Conservation (phyloP, 2,329 filamentous ascomycete genomes). For the Ustulina deusta region DNA sequence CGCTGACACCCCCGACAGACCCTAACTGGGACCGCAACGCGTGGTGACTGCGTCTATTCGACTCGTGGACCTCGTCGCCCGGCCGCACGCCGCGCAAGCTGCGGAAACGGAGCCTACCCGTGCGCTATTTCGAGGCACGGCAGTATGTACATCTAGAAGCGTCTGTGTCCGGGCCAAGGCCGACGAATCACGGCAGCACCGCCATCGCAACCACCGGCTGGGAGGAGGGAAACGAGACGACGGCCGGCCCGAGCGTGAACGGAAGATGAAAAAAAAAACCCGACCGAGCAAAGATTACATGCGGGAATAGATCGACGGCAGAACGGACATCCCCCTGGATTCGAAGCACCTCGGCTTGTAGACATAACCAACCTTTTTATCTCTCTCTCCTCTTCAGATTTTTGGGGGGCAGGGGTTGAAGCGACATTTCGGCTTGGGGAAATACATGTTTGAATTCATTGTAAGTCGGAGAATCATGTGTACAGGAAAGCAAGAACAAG, state of each 20-base stretch:
- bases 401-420: background rate
- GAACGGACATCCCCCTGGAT: background rate
- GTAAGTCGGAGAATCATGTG: background rate
- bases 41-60: slow-evolving; percentile 70
- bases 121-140: slow-evolving; percentile 45
- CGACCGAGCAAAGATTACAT: background rate
- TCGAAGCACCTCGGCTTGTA: background rate
- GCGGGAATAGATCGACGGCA: slow-evolving; percentile 1
- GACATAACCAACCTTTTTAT: background rate
- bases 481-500: slow-evolving; percentile 1
- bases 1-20: slow-evolving; percentile 60
- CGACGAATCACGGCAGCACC: slow-evolving; percentile 15
- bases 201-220: slow-evolving; percentile 9
- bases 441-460: slow-evolving; percentile 13
- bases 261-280: background rate
- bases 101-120: slow-evolving; percentile 56
- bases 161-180: slow-evolving; percentile 1
- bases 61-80: slow-evolving; percentile 48
- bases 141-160: slow-evolving; percentile 45
- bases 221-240: slow-evolving; percentile 13
- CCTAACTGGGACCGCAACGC: slow-evolving; percentile 92
- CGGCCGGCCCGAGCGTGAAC: background rate
- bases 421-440: background rate
- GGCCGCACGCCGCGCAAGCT: slow-evolving; percentile 57
- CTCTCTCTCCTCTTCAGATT: slow-evolving; percentile 1